Base-by-base conservation (phyloP, 148 eudicot genomes). In the Salicornia ramosissima region DNA sequence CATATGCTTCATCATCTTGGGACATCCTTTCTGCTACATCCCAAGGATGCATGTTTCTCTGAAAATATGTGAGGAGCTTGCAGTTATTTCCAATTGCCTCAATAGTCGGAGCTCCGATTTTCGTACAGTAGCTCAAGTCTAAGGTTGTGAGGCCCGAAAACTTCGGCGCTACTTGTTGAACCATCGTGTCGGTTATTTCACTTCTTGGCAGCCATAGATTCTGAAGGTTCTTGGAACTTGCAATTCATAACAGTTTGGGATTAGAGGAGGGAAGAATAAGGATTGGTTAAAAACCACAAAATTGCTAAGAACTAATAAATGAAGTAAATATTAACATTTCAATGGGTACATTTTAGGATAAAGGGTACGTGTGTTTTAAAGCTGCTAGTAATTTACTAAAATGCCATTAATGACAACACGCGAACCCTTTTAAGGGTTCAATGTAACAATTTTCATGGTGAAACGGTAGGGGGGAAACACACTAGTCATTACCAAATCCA, bases 1-100 rank as follows among this genome's bases (percentile, higher is more conserved):
- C 92, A 10, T 70, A 80, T 28, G 96, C 96, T 76, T 87, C 92
- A 2, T 87, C 96, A 15, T 84, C 92, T 64, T 84, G 88, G 1
- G 84, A 80, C 22, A 46, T 75, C 68, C 77, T 69, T 30, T 82
- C 86, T 4, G 73, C 57, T 26, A 80, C 81, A 74, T 81, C 93
- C 67, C 81, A 77, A 10, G 90, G 96, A 66, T 88, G 86, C 90
- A 88, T 88, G 66, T 76, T 79, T 15, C 92, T 77, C 13, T 76
- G 83, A 30, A 90, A 70, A 29, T 57, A 52, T 8, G 80, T 82
- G 25, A 88, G 89, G 16, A 34, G 64, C 55, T 76, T 88, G 59
- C 90, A 90, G 70, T 82, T 64, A 50, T 73, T 75, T 31, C 92
- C 96, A 0, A 86, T 62, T 25, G 89, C 90, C 71, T 77, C 69